Conservation (phyloP, 106 monocot genomes). For the Apostasia shenzhenica region DNA sequence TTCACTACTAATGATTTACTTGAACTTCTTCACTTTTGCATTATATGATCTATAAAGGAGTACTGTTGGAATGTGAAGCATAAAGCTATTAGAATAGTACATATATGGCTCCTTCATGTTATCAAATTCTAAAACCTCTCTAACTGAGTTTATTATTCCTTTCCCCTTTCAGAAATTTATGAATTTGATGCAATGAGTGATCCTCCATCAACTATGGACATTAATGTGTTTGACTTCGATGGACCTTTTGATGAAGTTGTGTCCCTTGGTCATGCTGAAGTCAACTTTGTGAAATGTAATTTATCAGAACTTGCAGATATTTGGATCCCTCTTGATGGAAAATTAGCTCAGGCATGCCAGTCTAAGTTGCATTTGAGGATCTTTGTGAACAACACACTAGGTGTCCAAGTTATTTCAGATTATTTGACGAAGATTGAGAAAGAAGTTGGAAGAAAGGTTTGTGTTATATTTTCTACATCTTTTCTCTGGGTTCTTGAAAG, state of each 20-base stretch:
- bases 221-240: conserved; percentile 68
- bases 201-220: conserved; percentile 75
- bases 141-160: neutral
- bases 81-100: neutral
- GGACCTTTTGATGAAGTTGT: conserved; percentile 64
- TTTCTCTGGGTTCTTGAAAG: neutral
- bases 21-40: neutral
- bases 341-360: conserved; percentile 54
- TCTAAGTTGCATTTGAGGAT: conserved; percentile 71
- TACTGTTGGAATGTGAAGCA: too few relatives aligned
- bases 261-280: conserved; percentile 64
- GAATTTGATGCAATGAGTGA: conserved; percentile 87
- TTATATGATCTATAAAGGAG: too few relatives aligned
- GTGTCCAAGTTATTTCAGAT: conserved; percentile 51
- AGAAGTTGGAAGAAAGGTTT: conserved; percentile 85
- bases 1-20: neutral
- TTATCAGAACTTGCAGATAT: conserved; percentile 70
- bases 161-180: conserved; percentile 61
- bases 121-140: neutral
- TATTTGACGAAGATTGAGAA: conserved; percentile 76
- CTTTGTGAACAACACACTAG: conserved; percentile 67
- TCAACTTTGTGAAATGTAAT: conserved; percentile 77
- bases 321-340: conserved; percentile 79
- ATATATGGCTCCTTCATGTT: neutral
- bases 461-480: neutral